These are phyloP conservation scores for Botrytis elliptica DNA, from an alignment of 2,329 filamentous ascomycete species.

Conservation along the genomic window DNA sequence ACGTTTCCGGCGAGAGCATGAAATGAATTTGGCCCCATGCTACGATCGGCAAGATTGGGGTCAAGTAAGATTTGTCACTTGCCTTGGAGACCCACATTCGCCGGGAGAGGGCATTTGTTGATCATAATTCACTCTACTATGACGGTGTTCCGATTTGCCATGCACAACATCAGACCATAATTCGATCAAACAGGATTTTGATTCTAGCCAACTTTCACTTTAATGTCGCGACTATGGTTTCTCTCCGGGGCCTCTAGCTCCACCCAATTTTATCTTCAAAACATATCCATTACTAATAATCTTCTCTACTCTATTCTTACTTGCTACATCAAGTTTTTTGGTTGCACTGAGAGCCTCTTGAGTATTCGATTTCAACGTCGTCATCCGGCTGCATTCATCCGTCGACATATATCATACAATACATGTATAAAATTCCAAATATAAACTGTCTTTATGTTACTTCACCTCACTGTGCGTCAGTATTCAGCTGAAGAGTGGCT, in stretches of 20 bases:
- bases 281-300: background rate
- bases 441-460: background rate
- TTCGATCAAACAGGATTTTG: background rate
- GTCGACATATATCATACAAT: background rate
- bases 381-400: background rate
- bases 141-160: background rate
- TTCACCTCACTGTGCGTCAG: background rate
- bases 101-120: conserved; percentile 3
- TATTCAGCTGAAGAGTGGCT: conserved; percentile 16
- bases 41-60: conserved; percentile 7
- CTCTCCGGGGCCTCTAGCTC: background rate
- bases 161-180: conserved; percentile 2
- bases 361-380: background rate
- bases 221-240: background rate
- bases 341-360: background rate
- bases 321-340: background rate
- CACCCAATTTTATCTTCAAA: background rate
- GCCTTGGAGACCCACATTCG: conserved; percentile 1
- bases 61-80: background rate
- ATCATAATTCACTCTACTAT: background rate
- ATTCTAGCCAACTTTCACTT: background rate
- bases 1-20: background rate
- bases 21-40: background rate
- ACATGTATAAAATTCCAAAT: conserved; percentile 1
- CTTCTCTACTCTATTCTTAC: background rate